Evolutionary conservation across 2,329 filamentous ascomycete species (phyloP).

Genomic region (Aspergillus viridinutans): DNA sequence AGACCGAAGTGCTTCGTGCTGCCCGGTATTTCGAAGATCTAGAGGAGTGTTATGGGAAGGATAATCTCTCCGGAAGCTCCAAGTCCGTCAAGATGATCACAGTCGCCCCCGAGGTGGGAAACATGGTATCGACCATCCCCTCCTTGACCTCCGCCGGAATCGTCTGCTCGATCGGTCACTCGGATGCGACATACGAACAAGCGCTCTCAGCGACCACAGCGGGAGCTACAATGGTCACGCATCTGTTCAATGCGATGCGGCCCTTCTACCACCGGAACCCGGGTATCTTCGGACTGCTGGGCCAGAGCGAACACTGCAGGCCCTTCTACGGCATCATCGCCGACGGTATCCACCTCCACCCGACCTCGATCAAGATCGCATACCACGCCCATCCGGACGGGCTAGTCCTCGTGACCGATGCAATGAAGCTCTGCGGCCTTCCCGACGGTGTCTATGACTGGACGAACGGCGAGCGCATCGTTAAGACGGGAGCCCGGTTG

Average conservation of each 20-base stretch:
- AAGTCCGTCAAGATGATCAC: constrained; percentile 71
- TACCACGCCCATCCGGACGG: constrained; percentile 81
- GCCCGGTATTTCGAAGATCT: constrained; percentile 60
- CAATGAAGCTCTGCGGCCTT: constrained; percentile 80
- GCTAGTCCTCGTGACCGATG: constrained; percentile 85
- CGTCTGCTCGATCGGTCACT: constrained; percentile 77
- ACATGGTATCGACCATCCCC: constrained; percentile 65
- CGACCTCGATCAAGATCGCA: constrained; percentile 82
- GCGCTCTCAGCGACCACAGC: constrained; percentile 66
- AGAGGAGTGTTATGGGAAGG: constrained; percentile 55
- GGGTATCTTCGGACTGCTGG: constrained; percentile 81
- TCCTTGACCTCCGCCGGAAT: constrained; percentile 63
- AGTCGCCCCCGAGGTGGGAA: constrained; percentile 74
- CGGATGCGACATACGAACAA: constrained; percentile 80
- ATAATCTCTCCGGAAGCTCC: constrained; percentile 52
- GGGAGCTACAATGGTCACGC: constrained; percentile 84
- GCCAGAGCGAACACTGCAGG: constrained; percentile 52
- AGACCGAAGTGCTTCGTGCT: constrained; percentile 63
- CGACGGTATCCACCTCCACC: constrained; percentile 86
- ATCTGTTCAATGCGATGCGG: constrained; percentile 91
- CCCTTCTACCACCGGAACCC: constrained; percentile 88
- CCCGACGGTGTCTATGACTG: constrained; percentile 81
- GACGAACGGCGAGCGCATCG: constrained; percentile 66
- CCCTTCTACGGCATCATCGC: constrained; percentile 88
- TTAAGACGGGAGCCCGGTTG: constrained; percentile 62